phyloP scores from a whole-genome alignment of 1,284 basidiomycete species.

The Phylloporus sp. region DNA sequence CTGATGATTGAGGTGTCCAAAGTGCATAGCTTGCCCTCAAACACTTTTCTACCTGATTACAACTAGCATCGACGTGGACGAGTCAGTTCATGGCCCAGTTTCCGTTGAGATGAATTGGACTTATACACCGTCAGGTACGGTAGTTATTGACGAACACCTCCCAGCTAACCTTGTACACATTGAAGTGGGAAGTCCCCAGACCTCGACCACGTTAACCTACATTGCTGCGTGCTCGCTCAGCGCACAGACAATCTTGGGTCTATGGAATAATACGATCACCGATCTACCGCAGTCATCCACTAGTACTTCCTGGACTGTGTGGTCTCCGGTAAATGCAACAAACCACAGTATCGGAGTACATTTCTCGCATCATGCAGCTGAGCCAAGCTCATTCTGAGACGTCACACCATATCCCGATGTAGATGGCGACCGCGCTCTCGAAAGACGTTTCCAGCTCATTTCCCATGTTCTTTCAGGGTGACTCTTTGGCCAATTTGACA shows the following conservation, averaged over 20 bases:
- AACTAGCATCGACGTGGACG: background rate
- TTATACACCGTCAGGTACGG: background rate
- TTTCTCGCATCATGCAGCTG: background rate
- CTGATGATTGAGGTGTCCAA: background rate
- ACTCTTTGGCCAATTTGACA: background rate
- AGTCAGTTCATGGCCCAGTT: background rate
- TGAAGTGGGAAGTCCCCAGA: background rate
- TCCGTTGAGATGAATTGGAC: background rate
- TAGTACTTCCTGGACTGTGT: conserved; percentile 4
- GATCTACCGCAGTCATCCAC: background rate
- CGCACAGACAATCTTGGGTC: background rate
- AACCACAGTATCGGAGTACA: conserved; percentile 2
- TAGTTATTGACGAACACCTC: background rate
- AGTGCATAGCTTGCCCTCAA: background rate
- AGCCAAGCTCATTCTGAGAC: background rate
- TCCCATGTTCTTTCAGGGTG: background rate
- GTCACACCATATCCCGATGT: no score
- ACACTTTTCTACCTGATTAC: background rate
- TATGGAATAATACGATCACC: no score
- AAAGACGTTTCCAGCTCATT: background rate
- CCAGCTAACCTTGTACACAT: no score
- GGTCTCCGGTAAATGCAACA: background rate
- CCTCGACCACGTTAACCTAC: background rate
- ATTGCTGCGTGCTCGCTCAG: background rate
- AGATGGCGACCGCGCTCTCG: background rate